Conservation (phyloP, 768 basidiomycete genomes). For the Suillus americanus region DNA sequence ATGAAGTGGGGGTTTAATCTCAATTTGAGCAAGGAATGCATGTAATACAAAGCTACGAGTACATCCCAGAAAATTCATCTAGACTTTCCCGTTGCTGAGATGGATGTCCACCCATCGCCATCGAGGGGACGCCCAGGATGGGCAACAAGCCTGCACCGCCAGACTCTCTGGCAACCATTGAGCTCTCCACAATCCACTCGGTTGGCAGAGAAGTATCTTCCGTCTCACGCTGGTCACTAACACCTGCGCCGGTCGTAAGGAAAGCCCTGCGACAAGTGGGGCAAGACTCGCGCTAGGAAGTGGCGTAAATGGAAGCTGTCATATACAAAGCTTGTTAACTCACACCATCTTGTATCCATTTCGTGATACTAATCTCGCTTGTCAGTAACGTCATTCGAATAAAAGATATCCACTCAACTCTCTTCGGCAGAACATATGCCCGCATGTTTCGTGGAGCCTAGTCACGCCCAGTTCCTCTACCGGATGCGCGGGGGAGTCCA, state of each 20-base stretch:
- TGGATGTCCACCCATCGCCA: slow-evolving; percentile 8
- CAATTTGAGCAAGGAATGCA: neutral
- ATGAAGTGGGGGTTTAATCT: slow-evolving; percentile 17
- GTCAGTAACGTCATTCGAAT: slow-evolving; percentile 17
- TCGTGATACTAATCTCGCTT: slow-evolving; percentile 50
- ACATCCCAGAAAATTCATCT: slow-evolving; percentile 53
- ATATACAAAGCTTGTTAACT: slow-evolving; percentile 19
- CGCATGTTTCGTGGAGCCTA: slow-evolving; percentile 50
- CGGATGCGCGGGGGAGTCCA: slow-evolving; percentile 79
- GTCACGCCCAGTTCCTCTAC: slow-evolving; percentile 72
- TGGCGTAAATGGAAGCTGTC: neutral
- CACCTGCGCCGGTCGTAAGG: slow-evolving; percentile 18
- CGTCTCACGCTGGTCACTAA: slow-evolving; percentile 14
- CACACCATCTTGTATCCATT: slow-evolving; percentile 63
- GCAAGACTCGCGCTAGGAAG: slow-evolving; percentile 56
- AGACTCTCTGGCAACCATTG: slow-evolving; percentile 18
- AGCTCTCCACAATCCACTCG: slow-evolving; percentile 20
- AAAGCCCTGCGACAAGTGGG: slow-evolving; percentile 61
- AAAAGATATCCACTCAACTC: slow-evolving; percentile 51
- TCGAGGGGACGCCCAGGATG: slow-evolving; percentile 16
- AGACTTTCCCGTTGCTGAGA: slow-evolving; percentile 20
- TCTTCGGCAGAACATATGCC: slow-evolving; percentile 78
- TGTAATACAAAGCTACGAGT: slow-evolving; percentile 40
- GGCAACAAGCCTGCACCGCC: slow-evolving; percentile 17
- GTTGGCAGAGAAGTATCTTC: slow-evolving; percentile 7